Evolutionary conservation across 352 stramenopile species (phyloP).

Genomic region (Globisporangium viniferum): DNA sequence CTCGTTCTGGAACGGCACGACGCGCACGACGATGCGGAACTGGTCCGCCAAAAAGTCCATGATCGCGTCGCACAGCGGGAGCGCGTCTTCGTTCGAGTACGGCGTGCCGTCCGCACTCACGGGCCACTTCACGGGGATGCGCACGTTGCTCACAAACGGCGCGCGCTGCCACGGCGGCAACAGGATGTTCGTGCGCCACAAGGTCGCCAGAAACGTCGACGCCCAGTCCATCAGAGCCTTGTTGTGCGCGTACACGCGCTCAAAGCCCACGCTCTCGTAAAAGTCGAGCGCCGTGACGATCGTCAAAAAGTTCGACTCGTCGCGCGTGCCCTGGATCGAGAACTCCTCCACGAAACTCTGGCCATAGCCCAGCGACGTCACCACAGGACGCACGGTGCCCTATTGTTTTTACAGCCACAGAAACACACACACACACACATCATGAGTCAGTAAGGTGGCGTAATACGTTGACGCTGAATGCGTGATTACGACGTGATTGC

Average conservation of each 20-base stretch:
- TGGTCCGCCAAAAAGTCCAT: slow-evolving; percentile 79
- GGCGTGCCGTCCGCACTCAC: slow-evolving; percentile 35
- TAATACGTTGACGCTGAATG: background rate
- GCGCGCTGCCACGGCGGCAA: slow-evolving; percentile 77
- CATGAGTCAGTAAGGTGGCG: background rate
- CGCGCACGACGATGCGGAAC: slow-evolving; percentile 67
- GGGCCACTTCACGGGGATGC: slow-evolving; percentile 67
- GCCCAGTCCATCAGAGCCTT: slow-evolving; percentile 84
- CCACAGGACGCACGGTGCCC: slow-evolving; percentile 64
- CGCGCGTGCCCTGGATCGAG: slow-evolving; percentile 74
- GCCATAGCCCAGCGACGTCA: slow-evolving; percentile 78
- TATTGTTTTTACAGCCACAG: slow-evolving; percentile 24
- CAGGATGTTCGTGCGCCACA: slow-evolving; percentile 71
- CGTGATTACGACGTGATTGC: background rate
- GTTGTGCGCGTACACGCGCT: slow-evolving; percentile 79
- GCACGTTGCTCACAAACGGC: slow-evolving; percentile 80
- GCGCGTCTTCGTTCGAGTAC: slow-evolving; percentile 57
- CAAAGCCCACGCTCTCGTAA: slow-evolving; percentile 76
- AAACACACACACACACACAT: background rate
- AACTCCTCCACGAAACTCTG: slow-evolving; percentile 85
- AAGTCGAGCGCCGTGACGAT: slow-evolving; percentile 81
- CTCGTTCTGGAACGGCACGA: slow-evolving; percentile 60
- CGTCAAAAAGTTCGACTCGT: slow-evolving; percentile 82
- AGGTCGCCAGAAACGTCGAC: slow-evolving; percentile 59
- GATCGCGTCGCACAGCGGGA: slow-evolving; percentile 67